A percentile compares a stretch with the other conserved stretches of the same genome.
These are phyloP conservation scores for Sporothrix inflata DNA, from an alignment of 2,329 filamentous ascomycete genomes.

Conservation along the genomic window DNA sequence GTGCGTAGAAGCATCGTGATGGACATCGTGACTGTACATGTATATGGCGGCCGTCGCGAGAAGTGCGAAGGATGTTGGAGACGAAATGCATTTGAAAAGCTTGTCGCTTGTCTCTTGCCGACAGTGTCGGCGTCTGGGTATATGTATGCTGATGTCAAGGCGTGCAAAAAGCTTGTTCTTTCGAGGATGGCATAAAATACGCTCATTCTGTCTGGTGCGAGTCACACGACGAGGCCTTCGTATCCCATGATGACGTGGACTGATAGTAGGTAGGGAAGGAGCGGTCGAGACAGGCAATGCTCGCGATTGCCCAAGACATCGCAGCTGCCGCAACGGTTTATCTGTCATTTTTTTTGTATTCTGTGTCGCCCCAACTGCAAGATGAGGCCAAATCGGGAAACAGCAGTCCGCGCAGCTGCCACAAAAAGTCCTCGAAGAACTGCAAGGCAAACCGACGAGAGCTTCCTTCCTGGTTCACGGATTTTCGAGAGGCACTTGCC, in stretches of 20 bases:
- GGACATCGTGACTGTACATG: neutral
- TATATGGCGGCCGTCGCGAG: neutral
- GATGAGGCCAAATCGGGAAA: conserved; percentile 13
- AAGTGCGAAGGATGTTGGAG: neutral
- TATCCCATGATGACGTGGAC: conserved; percentile 21
- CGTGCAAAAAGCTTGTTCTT: neutral
- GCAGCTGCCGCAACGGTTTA: neutral
- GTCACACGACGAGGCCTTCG: conserved; percentile 7
- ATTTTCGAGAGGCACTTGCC: neutral
- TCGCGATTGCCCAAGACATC: neutral
- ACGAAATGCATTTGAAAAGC: neutral
- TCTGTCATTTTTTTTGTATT: neutral
- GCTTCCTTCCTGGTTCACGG: neutral
- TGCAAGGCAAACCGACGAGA: neutral
- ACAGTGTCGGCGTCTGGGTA: neutral
- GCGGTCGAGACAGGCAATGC: neutral
- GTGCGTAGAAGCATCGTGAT: neutral
- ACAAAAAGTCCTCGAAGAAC: neutral
- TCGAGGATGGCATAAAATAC: neutral
- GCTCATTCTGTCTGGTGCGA: neutral
- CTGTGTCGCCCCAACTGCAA: conserved; percentile 20
- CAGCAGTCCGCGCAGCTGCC: neutral
- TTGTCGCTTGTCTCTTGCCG: conserved; percentile 7
- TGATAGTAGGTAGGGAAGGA: neutral
- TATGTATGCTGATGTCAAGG: neutral